Evolutionary conservation across 306 rosid species (phyloP), one percentile per base, ranked within the genome.

Genomic region (Cicer yamashitae): DNA sequence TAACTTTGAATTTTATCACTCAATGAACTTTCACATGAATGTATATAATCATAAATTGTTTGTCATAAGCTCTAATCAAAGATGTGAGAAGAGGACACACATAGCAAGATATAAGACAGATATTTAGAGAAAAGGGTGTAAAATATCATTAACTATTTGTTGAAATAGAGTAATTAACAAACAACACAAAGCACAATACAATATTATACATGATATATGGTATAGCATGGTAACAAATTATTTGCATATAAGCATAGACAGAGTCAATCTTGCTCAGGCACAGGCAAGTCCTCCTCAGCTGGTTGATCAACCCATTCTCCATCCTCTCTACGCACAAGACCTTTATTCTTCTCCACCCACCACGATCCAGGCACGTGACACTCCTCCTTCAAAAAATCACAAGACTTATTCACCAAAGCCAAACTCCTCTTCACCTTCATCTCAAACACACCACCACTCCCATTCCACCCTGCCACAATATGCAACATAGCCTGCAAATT

Each of bases 381-480:
- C 71, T 87, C 90, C 0, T 75, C 75, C 76, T 77, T 86, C 65
- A 91, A 71, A 53, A 73, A 78, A 18, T 83, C 84, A 58, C 88
- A 25, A 0, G 92, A 86, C 75, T 91, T 91, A 51, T 89, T 89
- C 78, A 89, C 91, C 84, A 88, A 70, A 6, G 89, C 90, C 85
- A 89, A 50, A 41, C 93, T 86, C 73, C 96, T 86, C 87, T 86
- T 88, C 59, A 86, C 91, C 78, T 65, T 89, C 78, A 85, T 3
- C 88, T 84, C 84, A 75, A 91, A 91, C 68, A 48, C 76, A 3
- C 68, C 84, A 0, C 66, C 14, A 14, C 7, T 10, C 20, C 93
- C 90, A n/a, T 88, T 88, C 97, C 97, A 89, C 71, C 93, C 93
- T 0, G 90, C 96, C 79, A 91, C 96, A 63, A 88, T 78, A 40